These are phyloP conservation scores for Tieghemostelium lacteum DNA, from an alignment of 78 protist species.

Conservation along the genomic window DNA sequence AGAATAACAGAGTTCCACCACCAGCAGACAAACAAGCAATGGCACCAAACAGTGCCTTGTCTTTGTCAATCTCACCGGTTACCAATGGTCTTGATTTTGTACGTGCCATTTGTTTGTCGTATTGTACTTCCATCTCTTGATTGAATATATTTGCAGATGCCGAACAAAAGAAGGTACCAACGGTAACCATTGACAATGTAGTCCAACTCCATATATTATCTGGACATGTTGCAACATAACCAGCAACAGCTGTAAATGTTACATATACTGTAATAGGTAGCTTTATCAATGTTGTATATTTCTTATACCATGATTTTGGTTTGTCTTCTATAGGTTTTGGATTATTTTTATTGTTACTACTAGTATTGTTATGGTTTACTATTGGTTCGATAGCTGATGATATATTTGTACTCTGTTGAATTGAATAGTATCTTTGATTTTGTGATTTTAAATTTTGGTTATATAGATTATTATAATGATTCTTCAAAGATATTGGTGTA, in stretches of 20 bases:
- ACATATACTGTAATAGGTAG: slow-evolving; percentile 70
- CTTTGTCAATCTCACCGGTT: slow-evolving; percentile 31
- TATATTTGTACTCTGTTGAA: too few species aligned
- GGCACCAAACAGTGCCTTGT: slow-evolving; percentile 8
- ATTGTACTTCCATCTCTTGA: slow-evolving; percentile 62
- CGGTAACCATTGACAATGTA: background rate
- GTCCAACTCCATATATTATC: slow-evolving; percentile 6
- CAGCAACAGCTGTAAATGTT: slow-evolving; percentile 52
- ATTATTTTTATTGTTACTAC: too few species aligned
- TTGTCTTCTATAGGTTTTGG: too few species aligned
- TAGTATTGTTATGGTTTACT: too few species aligned
- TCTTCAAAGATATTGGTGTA: too few species aligned
- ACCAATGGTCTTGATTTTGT: slow-evolving; percentile 45
- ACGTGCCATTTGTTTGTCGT: slow-evolving; percentile 47
- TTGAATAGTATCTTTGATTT: too few species aligned
- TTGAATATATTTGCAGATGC: slow-evolving; percentile 53
- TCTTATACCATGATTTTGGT: background rate
- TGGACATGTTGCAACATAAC: slow-evolving; percentile 61
- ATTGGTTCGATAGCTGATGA: too few species aligned
- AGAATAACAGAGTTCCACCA: background rate
- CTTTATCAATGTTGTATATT: slow-evolving; percentile 16
- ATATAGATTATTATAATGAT: too few species aligned
- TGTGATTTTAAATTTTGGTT: too few species aligned
- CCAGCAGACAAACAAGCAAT: slow-evolving; percentile 1
- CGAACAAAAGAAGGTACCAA: slow-evolving; percentile 65